Evolutionary conservation across 495 filamentous ascomycete genomes (phyloP).

Genomic region (Pseudoneurospora amorphoporcata): DNA sequence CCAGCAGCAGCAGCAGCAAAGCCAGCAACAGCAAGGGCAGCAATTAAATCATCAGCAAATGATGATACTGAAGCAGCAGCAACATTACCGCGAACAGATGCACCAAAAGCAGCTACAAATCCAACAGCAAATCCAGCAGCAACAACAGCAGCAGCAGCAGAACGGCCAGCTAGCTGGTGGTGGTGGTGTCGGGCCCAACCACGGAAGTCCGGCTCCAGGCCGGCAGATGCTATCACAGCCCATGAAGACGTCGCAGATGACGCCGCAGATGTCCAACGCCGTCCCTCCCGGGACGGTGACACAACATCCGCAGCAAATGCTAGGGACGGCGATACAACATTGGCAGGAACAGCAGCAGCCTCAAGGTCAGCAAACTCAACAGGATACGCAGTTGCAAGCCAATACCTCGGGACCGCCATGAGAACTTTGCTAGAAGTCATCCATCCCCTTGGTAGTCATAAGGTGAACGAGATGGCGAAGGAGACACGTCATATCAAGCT

Average conservation of each 20-base stretch:
- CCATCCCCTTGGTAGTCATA: neutral
- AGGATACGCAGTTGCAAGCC: neutral
- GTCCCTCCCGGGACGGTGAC: constrained; percentile 1
- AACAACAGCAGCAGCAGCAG: neutral
- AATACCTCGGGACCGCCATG: neutral
- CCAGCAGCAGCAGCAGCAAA: neutral
- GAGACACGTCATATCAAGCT: neutral
- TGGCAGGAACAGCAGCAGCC: neutral
- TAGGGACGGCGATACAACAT: neutral
- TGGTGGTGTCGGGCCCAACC: constrained; percentile 9
- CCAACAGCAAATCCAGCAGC: neutral
- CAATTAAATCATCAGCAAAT: constrained; percentile 1
- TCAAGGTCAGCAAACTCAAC: neutral
- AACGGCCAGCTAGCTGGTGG: neutral
- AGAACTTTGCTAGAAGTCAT: neutral
- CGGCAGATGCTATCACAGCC: neutral
- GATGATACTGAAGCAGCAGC: neutral
- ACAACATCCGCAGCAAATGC: neutral
- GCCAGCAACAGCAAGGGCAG: neutral
- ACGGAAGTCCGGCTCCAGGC: constrained; percentile 18
- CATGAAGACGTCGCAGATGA: constrained; percentile 4
- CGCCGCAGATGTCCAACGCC: constrained; percentile 17
- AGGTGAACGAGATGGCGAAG: neutral
- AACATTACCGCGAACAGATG: neutral
- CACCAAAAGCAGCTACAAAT: neutral